Evolutionary conservation across 2,329 filamentous ascomycete species (phyloP).

Genomic region (Cercospora citrullina): DNA sequence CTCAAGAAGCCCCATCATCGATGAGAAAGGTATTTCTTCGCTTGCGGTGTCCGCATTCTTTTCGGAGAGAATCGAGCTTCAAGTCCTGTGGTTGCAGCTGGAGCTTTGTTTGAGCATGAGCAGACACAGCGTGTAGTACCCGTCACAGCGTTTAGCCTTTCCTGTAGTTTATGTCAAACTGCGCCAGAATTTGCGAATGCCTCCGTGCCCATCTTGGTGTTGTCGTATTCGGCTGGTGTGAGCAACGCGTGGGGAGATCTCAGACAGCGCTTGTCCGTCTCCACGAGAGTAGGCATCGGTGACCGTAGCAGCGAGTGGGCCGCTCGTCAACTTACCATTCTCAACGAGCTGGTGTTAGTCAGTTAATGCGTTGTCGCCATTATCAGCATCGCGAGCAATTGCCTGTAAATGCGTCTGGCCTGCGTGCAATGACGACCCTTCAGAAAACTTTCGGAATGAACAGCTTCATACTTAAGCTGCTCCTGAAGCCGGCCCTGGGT

Average conservation of each 20-base stretch:
- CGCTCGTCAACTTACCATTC: not conserved
- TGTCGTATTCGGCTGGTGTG: slow-evolving; percentile 65
- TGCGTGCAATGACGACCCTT: not conserved
- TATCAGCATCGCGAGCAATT: not conserved
- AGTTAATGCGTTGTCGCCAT: not conserved
- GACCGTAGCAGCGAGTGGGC: slow-evolving; percentile 67
- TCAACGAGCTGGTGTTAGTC: not conserved
- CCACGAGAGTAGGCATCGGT: slow-evolving; percentile 77
- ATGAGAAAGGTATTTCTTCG: not conserved
- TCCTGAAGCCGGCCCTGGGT: not conserved
- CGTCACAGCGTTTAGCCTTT: slow-evolving; percentile 70
- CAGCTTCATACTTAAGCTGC: not conserved
- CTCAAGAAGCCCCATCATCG: not conserved
- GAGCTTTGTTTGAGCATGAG: not conserved
- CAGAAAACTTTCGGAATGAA: not conserved
- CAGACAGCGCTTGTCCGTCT: slow-evolving; percentile 77
- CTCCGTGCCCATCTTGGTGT: slow-evolving; percentile 77
- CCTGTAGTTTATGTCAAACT: slow-evolving; percentile 78
- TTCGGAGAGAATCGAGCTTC: not conserved
- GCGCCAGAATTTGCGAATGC: slow-evolving; percentile 89
- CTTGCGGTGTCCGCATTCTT: not conserved
- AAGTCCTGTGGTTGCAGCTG: not conserved
- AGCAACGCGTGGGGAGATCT: slow-evolving; percentile 77
- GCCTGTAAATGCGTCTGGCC: not conserved
- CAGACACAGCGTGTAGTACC: not conserved